A percentile compares a stretch with the other conserved stretches of the same genome.
Evolutionary conservation across 1,284 basidiomycete species (phyloP).

Genomic region (Athelia psychrophila): DNA sequence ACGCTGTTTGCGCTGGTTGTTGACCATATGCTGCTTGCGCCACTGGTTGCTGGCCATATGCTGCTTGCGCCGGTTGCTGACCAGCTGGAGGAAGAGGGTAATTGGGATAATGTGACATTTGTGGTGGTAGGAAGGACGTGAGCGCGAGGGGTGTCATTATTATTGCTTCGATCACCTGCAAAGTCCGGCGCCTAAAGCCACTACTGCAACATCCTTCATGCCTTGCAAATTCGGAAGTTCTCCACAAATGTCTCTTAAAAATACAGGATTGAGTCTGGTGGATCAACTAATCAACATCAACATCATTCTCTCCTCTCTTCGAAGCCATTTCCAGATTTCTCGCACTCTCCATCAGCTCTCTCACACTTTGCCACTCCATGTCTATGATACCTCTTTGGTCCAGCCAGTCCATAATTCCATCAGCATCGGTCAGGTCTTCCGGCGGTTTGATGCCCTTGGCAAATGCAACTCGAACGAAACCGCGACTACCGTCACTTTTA

Average conservation of each 20-base stretch:
- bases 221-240: too few relatives aligned
- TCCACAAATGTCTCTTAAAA: too few relatives aligned
- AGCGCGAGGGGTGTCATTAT: too few relatives aligned
- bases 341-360: conserved; percentile 71
- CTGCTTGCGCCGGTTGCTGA: not conserved
- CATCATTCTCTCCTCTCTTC: conserved; percentile 42
- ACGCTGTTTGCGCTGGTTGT: not conserved
- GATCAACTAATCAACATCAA: conserved; percentile 11
- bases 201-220: too few relatives aligned
- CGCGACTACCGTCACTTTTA: conserved; percentile 28
- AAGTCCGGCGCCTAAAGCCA: too few relatives aligned
- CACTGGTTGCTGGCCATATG: not conserved
- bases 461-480: conserved; percentile 57
- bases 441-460: conserved; percentile 54
- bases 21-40: not conserved
- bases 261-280: too few relatives aligned
- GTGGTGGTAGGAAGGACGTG: too few relatives aligned
- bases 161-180: too few relatives aligned
- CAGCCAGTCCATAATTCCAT: conserved; percentile 80
- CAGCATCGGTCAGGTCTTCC: conserved; percentile 63
- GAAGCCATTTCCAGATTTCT: conserved; percentile 53
- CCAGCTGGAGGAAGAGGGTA: not conserved
- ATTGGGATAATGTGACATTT: too few relatives aligned
- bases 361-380: conserved; percentile 63
- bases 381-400: conserved; percentile 69